Evolutionary conservation across 495 filamentous ascomycete species (phyloP).

Genomic region (Massariosphaeria phaeospora): DNA sequence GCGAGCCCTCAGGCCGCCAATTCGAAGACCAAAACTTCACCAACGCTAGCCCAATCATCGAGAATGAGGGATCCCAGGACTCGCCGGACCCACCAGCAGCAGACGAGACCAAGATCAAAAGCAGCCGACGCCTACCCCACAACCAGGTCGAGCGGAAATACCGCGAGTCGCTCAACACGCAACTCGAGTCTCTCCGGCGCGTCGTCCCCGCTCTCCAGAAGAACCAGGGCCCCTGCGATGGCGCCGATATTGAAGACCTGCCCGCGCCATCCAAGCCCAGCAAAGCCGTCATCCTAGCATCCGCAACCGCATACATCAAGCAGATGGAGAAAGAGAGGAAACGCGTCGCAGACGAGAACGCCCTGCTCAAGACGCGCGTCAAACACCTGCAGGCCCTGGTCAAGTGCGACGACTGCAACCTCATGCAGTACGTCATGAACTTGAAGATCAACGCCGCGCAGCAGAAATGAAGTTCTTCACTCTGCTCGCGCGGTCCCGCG

Average conservation of each 20-base stretch:
- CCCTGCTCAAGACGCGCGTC: slow-evolving; percentile 23
- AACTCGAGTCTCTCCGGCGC: slow-evolving; percentile 33
- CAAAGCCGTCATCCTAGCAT: slow-evolving; percentile 35
- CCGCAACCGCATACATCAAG: slow-evolving; percentile 36
- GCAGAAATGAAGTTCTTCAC: no score
- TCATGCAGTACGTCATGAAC: slow-evolving; percentile 37
- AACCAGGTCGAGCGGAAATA: slow-evolving; percentile 38
- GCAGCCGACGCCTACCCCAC: slow-evolving; percentile 32
- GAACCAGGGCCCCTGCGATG: slow-evolving; percentile 17
- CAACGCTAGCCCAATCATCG: background rate
- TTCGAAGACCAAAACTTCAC: slow-evolving; percentile 16
- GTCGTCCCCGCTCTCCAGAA: slow-evolving; percentile 34
- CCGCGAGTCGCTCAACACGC: slow-evolving; percentile 34
- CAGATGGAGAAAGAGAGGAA: slow-evolving; percentile 36
- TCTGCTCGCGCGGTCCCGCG: no score
- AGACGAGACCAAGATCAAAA: slow-evolving; percentile 22
- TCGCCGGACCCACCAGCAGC: slow-evolving; percentile 11
- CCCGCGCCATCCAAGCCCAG: slow-evolving; percentile 32
- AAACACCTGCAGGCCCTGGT: slow-evolving; percentile 34
- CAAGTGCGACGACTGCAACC: slow-evolving; percentile 36
- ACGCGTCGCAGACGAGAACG: slow-evolving; percentile 27
- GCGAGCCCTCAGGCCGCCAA: slow-evolving; percentile 23
- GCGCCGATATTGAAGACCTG: slow-evolving; percentile 34
- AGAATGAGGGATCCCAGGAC: slow-evolving; percentile 17
- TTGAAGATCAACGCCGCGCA: slow-evolving; percentile 35